A percentile compares a stretch with the other conserved stretches of the same genome.
Conservation (phyloP, 495 filamentous ascomycete species). For the Aspergillus kassunensis region DNA sequence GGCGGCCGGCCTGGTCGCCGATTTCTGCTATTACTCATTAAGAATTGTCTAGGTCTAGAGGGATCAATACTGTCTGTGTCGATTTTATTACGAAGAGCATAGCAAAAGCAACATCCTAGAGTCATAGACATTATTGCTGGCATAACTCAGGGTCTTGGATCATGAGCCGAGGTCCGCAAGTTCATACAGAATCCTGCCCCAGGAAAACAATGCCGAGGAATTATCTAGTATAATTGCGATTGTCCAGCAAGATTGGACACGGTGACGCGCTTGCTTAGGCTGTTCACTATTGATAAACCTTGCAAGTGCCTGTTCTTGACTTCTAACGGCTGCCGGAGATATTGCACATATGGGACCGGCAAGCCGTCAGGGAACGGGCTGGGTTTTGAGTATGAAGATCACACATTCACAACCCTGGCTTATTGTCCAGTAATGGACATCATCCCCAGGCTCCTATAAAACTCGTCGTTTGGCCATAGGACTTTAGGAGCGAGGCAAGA, state of each 20-base stretch:
- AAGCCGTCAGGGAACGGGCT: slow-evolving; percentile 8
- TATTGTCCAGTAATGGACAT: too few species aligned
- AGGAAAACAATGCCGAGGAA: background rate
- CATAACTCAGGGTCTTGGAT: background rate
- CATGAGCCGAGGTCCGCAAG: slow-evolving; percentile 11
- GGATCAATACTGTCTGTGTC: too few species aligned
- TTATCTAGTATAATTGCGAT: background rate
- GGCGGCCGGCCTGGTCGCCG: background rate
- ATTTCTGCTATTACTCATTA: background rate
- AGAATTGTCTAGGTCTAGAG: background rate
- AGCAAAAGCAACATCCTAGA: too few species aligned
- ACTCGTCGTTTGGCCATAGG: background rate
- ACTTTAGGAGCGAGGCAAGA: background rate
- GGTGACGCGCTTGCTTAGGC: background rate
- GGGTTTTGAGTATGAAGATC: background rate
- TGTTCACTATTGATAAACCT: background rate
- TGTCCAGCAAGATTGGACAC: background rate
- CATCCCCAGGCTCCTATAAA: background rate
- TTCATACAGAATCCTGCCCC: slow-evolving; percentile 6
- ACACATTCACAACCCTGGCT: too few species aligned
- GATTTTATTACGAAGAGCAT: too few species aligned
- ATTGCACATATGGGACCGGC: slow-evolving; percentile 9
- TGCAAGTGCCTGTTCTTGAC: background rate
- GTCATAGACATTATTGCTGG: background rate
- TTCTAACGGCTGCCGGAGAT: background rate